Evolutionary conservation across 768 basidiomycete species (phyloP).

Genomic region (Postia placenta): DNA sequence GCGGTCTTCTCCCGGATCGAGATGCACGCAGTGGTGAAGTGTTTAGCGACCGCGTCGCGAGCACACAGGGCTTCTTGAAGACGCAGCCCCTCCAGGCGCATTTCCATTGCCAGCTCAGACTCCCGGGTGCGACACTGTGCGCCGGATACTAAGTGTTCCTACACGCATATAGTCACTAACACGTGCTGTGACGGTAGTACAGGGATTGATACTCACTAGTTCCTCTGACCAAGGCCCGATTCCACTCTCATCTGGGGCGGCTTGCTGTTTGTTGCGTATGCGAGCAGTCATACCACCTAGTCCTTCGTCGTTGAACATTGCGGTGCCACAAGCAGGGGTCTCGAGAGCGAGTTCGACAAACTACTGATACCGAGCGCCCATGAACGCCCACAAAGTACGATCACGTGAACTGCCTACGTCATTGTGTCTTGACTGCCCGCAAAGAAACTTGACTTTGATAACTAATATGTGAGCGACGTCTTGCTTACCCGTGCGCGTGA

Average conservation of each 20-base stretch:
- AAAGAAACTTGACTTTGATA: too few species aligned
- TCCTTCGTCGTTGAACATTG: background rate
- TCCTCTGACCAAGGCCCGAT: background rate
- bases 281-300: background rate
- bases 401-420: too few species aligned
- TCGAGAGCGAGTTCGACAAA: too few species aligned
- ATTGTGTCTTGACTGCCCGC: too few species aligned
- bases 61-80: constrained; percentile 55
- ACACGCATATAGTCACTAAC: constrained; percentile 1
- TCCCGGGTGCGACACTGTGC: background rate
- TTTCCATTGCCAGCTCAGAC: background rate
- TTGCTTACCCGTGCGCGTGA: too few species aligned
- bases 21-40: constrained; percentile 52
- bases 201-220: background rate
- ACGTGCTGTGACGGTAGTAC: background rate
- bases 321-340: background rate
- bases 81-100: constrained; percentile 9
- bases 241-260: background rate
- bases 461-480: too few species aligned
- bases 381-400: too few species aligned
- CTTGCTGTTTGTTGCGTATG: background rate
- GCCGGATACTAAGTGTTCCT: background rate
- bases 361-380: too few species aligned
- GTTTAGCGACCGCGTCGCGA: constrained; percentile 54
- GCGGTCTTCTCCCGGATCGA: constrained; percentile 57